phyloP scores from a whole-genome alignment of 2,329 filamentous ascomycete genomes.

The Neofusicoccum umdonicola region DNA sequence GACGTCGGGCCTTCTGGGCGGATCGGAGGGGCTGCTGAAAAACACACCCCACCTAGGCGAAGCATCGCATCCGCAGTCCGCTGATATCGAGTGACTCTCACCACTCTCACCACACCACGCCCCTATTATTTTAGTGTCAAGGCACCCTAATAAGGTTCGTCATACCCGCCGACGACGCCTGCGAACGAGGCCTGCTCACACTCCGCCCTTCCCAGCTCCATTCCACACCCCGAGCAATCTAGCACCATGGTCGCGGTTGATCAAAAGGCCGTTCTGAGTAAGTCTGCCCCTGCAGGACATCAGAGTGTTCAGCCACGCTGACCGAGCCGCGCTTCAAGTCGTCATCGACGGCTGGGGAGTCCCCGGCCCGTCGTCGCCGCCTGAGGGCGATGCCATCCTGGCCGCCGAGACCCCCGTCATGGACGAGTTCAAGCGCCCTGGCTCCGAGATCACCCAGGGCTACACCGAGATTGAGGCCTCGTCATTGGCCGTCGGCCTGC shows the following conservation, averaged over 20 bases:
- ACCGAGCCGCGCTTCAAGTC: slow-evolving; percentile 42
- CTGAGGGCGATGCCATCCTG: slow-evolving; percentile 91
- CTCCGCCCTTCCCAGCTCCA: slow-evolving; percentile 3
- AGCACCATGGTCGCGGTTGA: slow-evolving; percentile 63
- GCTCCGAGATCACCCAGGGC: slow-evolving; percentile 73
- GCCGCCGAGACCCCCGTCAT: slow-evolving; percentile 91
- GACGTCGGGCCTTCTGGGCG: slow-evolving; percentile 12
- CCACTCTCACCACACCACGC: slow-evolving; percentile 4
- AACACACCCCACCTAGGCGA: neutral
- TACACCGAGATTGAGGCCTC: slow-evolving; percentile 94
- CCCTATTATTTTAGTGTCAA: neutral
- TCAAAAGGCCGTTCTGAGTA: slow-evolving; percentile 65
- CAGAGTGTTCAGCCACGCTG: slow-evolving; percentile 43
- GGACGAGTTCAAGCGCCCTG: slow-evolving; percentile 71
- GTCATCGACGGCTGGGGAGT: slow-evolving; percentile 99
- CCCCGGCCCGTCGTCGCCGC: slow-evolving; percentile 73
- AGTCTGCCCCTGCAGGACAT: slow-evolving; percentile 52
- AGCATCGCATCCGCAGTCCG: slow-evolving; percentile 7
- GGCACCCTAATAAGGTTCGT: neutral
- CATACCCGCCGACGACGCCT: neutral
- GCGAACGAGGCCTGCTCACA: neutral
- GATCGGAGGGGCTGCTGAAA: neutral
- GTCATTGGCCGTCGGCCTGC: slow-evolving; percentile 90
- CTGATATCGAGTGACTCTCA: slow-evolving; percentile 17
- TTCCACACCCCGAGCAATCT: slow-evolving; percentile 16